Evolutionary conservation across 2,329 filamentous ascomycete genomes (phyloP).

Genomic region (Magnaporthales sp.): DNA sequence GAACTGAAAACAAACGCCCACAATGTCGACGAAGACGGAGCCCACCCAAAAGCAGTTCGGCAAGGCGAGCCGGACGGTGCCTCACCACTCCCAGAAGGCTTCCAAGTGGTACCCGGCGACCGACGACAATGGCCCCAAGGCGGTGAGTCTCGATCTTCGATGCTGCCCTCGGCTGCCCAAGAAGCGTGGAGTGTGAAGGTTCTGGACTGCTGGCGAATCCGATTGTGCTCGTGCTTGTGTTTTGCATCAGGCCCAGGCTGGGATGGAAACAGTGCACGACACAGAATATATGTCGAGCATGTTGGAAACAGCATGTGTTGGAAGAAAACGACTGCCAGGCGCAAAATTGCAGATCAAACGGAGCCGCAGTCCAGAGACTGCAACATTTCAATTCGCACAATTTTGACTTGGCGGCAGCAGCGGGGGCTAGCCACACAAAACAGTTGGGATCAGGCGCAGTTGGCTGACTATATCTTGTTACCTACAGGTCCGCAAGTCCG

Average conservation of each 20-base stretch:
- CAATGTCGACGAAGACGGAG: conserved; percentile 65
- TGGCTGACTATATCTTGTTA: conserved; percentile 4
- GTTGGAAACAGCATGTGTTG: background rate
- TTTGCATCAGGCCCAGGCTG: background rate
- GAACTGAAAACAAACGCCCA: conserved; percentile 20
- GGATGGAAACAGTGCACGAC: background rate
- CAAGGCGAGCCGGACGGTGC: conserved; percentile 89
- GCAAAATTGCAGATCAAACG: background rate
- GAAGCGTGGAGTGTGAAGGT: background rate
- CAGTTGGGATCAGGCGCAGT: background rate
- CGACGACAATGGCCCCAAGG: conserved; percentile 81
- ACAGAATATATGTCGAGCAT: background rate
- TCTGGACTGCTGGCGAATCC: background rate
- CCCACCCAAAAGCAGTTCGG: conserved; percentile 89
- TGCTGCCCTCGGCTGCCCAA: background rate
- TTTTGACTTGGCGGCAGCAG: background rate
- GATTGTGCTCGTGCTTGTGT: background rate
- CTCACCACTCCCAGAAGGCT: conserved; percentile 81
- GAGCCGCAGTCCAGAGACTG: background rate
- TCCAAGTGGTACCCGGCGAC: conserved; percentile 98
- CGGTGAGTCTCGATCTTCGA: conserved; percentile 60
- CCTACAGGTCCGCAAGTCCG: conserved; percentile 81
- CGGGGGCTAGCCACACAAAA: background rate
- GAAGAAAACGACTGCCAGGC: background rate
- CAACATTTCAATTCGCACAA: background rate